These are phyloP conservation scores for Tolypocladium nubicola DNA, from an alignment of 2,329 filamentous ascomycete species.

Conservation along the genomic window DNA sequence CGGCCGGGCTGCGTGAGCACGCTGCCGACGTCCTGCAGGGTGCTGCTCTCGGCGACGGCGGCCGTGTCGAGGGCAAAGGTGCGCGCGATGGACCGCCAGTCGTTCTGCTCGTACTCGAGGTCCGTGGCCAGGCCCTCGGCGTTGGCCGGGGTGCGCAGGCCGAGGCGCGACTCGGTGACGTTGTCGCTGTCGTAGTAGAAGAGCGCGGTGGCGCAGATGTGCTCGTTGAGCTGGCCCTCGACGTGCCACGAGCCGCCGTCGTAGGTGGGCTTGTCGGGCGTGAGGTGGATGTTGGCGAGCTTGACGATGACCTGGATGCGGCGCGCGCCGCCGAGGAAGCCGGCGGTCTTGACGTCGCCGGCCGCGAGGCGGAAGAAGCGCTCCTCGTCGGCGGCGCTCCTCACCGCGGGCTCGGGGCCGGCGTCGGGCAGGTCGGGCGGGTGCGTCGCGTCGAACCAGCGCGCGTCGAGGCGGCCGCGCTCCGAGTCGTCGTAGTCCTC, in stretches of 20 bases:
- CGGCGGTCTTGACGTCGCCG: conserved; percentile 13
- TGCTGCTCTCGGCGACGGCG: neutral
- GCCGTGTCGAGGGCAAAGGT: conserved; percentile 20
- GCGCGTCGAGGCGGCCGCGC: conserved; percentile 7
- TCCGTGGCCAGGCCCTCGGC: conserved; percentile 10
- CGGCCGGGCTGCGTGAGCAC: conserved; percentile 36
- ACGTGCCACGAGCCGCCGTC: conserved; percentile 43
- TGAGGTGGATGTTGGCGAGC: conserved; percentile 49
- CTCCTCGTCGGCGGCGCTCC: too few relatives aligned
- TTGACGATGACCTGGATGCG: conserved; percentile 54
- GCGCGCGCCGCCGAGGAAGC: conserved; percentile 17
- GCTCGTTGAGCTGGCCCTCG: conserved; percentile 49
- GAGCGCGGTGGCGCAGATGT: conserved; percentile 51
- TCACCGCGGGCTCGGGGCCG: neutral
- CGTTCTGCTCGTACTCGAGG: conserved; percentile 19
- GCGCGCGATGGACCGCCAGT: conserved; percentile 20
- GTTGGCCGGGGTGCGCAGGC: conserved; percentile 34
- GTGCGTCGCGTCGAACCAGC: conserved; percentile 19
- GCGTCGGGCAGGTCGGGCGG: conserved; percentile 6
- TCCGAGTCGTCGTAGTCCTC: neutral
- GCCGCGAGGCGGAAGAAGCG: neutral
- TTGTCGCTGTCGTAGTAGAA: conserved; percentile 54
- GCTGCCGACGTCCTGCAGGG: conserved; percentile 29
- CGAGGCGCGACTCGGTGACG: conserved; percentile 39
- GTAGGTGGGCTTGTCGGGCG: conserved; percentile 45